These are phyloP conservation scores for Rauvolfia tetraphylla DNA, from an alignment of 257 asterid species.

Conservation along the genomic window DNA sequence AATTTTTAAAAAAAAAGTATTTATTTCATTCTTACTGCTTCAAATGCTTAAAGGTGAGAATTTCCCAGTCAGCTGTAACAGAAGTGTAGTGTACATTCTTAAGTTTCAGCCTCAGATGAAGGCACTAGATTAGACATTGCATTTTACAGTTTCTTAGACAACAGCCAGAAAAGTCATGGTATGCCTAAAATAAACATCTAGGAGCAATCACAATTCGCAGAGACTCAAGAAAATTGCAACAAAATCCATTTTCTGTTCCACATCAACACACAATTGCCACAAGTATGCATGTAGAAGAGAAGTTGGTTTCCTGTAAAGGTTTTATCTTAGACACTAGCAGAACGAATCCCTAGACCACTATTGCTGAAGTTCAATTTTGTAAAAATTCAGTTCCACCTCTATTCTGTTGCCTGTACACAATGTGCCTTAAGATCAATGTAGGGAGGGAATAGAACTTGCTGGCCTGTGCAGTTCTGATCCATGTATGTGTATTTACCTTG, in stretches of 20 bases:
- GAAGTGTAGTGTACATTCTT: too few relatives aligned
- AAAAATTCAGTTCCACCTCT: neutral
- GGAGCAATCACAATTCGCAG: neutral
- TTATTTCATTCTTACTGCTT: too few relatives aligned
- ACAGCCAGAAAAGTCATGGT: neutral
- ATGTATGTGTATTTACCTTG: conserved; percentile 2
- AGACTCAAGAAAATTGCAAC: neutral
- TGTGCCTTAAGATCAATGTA: neutral
- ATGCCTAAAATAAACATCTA: neutral
- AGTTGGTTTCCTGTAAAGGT: neutral
- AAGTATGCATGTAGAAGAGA: neutral
- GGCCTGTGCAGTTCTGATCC: neutral
- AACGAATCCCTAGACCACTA: neutral
- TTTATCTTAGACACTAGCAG: neutral
- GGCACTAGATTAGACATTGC: neutral
- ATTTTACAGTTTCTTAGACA: neutral
- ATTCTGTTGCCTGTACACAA: neutral
- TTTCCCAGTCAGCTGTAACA: too few relatives aligned
- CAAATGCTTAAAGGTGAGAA: too few relatives aligned
- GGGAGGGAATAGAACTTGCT: neutral
- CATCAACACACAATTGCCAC: neutral
- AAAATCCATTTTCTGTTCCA: neutral
- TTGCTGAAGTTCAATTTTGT: neutral
- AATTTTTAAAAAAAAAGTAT: too few relatives aligned
- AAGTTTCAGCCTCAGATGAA: neutral